Percentiles rank a stretch among this genome's conserved stretches.
phyloP scores from a whole-genome alignment of 2,329 filamentous ascomycete species.

The Penicillium corylophilum region DNA sequence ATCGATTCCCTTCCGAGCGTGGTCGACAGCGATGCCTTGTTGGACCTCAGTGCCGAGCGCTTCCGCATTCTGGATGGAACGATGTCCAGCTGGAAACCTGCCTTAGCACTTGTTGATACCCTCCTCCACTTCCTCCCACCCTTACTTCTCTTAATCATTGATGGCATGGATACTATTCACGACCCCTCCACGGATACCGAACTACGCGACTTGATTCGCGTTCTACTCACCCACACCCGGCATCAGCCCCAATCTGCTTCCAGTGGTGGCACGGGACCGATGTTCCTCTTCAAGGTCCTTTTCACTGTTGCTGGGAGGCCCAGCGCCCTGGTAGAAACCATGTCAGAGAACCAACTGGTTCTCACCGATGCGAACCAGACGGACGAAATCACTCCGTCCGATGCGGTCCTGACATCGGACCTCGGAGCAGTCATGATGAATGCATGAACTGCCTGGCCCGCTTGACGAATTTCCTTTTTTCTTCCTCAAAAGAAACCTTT shows the following conservation, averaged over 20 bases:
- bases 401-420: constrained; percentile 27
- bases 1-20: constrained; percentile 38
- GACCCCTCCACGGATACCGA: constrained; percentile 33
- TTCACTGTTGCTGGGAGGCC: constrained; percentile 36
- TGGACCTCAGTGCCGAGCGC: constrained; percentile 37
- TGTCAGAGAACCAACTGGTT: constrained; percentile 34
- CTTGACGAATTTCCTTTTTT: constrained; percentile 22
- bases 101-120: constrained; percentile 37
- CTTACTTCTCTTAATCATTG: constrained; percentile 37
- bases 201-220: constrained; percentile 35
- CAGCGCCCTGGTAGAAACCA: constrained; percentile 31
- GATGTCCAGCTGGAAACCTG: constrained; percentile 36
- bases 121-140: constrained; percentile 37
- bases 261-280: constrained; percentile 23
- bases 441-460: constrained; percentile 23
- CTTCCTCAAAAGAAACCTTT: constrained; percentile 10
- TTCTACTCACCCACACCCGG: constrained; percentile 34
- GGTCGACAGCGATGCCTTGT: constrained; percentile 34
- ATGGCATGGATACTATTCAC: constrained; percentile 36
- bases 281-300: constrained; percentile 35
- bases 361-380: constrained; percentile 27
- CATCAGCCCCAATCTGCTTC: constrained; percentile 22
- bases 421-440: constrained; percentile 34
- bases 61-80: constrained; percentile 37
- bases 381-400: constrained; percentile 20